phyloP scores from a whole-genome alignment of 78 protist genomes.

The Andalucia godoyi region DNA sequence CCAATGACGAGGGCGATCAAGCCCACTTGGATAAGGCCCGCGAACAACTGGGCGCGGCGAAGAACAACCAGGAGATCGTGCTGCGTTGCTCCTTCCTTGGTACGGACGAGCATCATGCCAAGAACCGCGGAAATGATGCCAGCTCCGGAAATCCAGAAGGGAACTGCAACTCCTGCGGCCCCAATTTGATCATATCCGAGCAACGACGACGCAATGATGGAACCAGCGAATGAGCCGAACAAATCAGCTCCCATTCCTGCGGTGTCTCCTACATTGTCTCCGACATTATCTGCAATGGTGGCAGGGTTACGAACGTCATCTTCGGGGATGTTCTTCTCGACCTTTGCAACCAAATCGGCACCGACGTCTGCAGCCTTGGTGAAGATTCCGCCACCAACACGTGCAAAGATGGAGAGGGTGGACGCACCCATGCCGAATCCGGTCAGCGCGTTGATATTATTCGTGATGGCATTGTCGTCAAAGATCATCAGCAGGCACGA shows the following conservation, averaged over 20 bases:
- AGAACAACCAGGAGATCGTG: background rate
- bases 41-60: background rate
- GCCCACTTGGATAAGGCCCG: background rate
- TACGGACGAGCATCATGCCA: conserved; percentile 17
- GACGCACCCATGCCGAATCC: conserved; percentile 24
- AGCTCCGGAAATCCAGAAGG: conserved; percentile 17
- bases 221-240: conserved; percentile 54
- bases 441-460: conserved; percentile 7
- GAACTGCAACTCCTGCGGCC: conserved; percentile 22
- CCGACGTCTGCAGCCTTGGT: conserved; percentile 61
- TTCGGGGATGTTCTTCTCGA: conserved; percentile 27
- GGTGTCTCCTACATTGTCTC: conserved; percentile 72
- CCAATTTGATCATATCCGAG: conserved; percentile 1
- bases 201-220: conserved; percentile 37
- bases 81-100: background rate
- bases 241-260: conserved; percentile 72
- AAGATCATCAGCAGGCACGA: background rate
- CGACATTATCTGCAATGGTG: conserved; percentile 64
- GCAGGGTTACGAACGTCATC: conserved; percentile 47
- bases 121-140: conserved; percentile 27
- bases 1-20: background rate
- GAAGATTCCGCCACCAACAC: conserved; percentile 53
- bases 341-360: conserved; percentile 42
- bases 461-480: background rate
- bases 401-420: conserved; percentile 7